These are phyloP conservation scores for Trypanosoma melophagium DNA, from an alignment of 208 protist species.

Conservation along the genomic window DNA sequence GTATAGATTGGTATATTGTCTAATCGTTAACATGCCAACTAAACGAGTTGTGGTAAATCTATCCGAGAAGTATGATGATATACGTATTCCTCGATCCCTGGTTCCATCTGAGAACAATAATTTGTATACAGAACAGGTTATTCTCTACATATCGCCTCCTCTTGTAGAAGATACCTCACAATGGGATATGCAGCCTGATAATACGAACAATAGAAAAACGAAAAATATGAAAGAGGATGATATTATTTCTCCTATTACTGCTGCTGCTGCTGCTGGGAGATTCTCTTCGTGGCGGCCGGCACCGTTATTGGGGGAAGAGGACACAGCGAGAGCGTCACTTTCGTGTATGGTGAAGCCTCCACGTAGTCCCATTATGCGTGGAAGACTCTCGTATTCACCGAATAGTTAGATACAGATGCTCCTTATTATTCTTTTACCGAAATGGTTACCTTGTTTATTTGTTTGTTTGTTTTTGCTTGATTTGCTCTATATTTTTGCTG, in stretches of 20 bases:
- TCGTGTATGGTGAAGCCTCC: neutral
- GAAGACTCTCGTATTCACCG: neutral
- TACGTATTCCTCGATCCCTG: conserved; percentile 25
- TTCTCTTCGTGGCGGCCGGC: neutral
- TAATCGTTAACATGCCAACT: conserved; percentile 5
- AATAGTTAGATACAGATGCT: neutral
- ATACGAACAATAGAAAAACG: neutral
- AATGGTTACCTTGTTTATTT: too few species aligned
- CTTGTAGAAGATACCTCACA: neutral
- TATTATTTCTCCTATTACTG: too few species aligned
- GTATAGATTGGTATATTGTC: neutral
- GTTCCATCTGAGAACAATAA: conserved; percentile 13
- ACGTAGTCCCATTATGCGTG: conserved; percentile 11
- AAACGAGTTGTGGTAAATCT: conserved; percentile 28
- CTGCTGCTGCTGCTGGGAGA: neutral
- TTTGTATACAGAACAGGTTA: conserved; percentile 14
- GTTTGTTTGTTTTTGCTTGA: neutral
- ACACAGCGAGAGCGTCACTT: conserved; percentile 4
- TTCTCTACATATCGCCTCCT: conserved; percentile 17
- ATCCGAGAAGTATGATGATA: conserved; percentile 24
- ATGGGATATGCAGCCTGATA: neutral
- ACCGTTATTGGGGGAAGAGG: conserved; percentile 7
- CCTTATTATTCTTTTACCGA: neutral
- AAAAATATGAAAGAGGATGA: neutral
- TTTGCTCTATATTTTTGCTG: neutral